Base-by-base conservation (phyloP, 305 asterid species). In the Fraxinus xanthoxyloides region DNA sequence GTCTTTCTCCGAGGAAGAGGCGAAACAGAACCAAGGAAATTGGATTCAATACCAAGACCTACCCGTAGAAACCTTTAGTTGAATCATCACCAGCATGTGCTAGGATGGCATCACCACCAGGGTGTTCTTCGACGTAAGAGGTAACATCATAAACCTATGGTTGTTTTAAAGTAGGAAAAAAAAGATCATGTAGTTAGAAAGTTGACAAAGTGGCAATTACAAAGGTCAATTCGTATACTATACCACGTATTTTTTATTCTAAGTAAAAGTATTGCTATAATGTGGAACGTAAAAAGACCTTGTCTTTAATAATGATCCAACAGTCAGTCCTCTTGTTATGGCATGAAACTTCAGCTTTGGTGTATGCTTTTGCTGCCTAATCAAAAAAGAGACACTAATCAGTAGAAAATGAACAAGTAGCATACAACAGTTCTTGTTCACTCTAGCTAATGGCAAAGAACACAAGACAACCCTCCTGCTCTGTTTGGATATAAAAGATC, bases 31-130 rank as follows among this genome's bases (percentile, higher is more conserved):
- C 61, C 61, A 17, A 51, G 8, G 61, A 51, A 51, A 51, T 51
- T 9, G 1, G 56, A 13, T 46, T 23, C 36, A 84, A 10, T 19
- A 82, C 6, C 8, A 51, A 51, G 63, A n/a, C 89, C 5, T 90
- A 92, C 98, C 98, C 98, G 1, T 77, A 96, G 87, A 96, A 96
- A 26, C 99, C 98, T 85, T 90, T 87, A 10, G 98, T 96, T 36
- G 99, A 92, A 85, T 96, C 99, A 80, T 90, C 94, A 80, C 99
- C 99, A 54, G 98, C 99, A 87, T 95, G 97, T 7, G 80, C 87
- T 70, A 95, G 89, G 84, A 96, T 96, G 81, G 98, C 98, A 85
- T 96, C 98, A 65, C 99, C 99, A 63, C 99, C 99, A 4, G 99
- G 99, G 82, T 95, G 99, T 85, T 93, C 98, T 87, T 95, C 99